Evolutionary conservation across 495 filamentous ascomycete species (phyloP), one percentile per base, ranked within the genome.

Genomic region (Penicillium paradoxum): DNA sequence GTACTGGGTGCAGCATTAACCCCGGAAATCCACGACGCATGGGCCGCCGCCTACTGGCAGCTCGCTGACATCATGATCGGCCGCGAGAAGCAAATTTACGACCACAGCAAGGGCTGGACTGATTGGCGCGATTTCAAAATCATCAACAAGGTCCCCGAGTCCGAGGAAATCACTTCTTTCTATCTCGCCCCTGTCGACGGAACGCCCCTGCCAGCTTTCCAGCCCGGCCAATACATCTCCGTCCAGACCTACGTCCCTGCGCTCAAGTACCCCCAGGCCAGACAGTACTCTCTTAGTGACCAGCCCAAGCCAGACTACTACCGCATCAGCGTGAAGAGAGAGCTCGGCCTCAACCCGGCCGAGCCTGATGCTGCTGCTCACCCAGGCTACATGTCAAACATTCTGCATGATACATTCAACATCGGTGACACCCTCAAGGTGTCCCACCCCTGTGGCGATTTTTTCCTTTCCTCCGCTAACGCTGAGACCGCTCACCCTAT

Each of bases 281-380:
- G 87, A 40, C 86, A 89, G 73, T 90, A 89, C 70, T 85, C 82
- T 15, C 81, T 90, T 44, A 83, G 78, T 65, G 85, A 88, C 43
- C 70, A 73, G 39, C 84, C 81, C 5, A 62, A 66, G 1, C 58
- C 69, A 17, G 73, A 79, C 24, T 82, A 83, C 64, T 87, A 86
- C 71, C 82, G 86, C 46, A 84, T 89, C 69, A 83, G 74, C 47
- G 79, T 90, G 55, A 87, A 88, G 79, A 80, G 74, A 44, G 85
- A 89, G 65, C 58, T 66, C 4, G 83, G 80, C 21, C 52, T 80
- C 15, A 53, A 71, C 33, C 53, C 74, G 37, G 55, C 64, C 6
- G 69, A 81, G 27, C 58, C 78, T 24, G 56, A 56, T n/a, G 69
- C 70, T 27, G 51, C 62, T 39, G 55, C 68, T 29, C 67, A 81